Percentiles rank a stretch among this genome's conserved stretches.
Conservation (phyloP, 2,329 filamentous ascomycete species). For the Botrytis deweyae region DNA sequence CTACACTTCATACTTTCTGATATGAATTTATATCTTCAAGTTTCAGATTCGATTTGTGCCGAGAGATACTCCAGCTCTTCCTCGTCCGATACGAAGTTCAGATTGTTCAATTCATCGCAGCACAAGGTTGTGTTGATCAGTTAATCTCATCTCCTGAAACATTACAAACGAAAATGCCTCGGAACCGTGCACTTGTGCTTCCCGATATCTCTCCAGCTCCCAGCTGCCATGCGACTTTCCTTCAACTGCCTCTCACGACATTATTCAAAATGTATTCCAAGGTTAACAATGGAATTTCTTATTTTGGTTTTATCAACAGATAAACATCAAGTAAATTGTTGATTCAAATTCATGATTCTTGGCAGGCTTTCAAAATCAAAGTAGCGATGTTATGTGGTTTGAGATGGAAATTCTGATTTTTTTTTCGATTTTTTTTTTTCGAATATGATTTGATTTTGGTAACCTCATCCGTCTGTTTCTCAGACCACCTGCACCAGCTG, state of each 20-base stretch:
- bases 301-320: not conserved
- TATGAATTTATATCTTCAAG: not conserved
- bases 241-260: not conserved
- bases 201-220: not conserved
- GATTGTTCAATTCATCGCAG: not conserved
- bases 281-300: not conserved
- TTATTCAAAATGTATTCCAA: not conserved
- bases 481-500: not conserved
- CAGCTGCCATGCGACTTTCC: not conserved
- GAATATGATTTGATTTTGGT: not conserved
- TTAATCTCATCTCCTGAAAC: not conserved
- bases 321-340: not conserved
- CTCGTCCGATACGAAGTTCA: not conserved
- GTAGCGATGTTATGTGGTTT: not conserved
- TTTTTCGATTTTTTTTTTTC: not conserved
- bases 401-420: not conserved
- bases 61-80: not conserved
- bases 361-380: not conserved
- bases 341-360: not conserved
- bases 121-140: not conserved
- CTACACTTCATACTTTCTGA: not conserved
- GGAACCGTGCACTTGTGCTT: not conserved
- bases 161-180: not conserved
- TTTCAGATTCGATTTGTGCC: not conserved
- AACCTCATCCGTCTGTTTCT: not conserved